A percentile compares a stretch with the other conserved stretches of the same genome.
phyloP scores from a whole-genome alignment of 768 basidiomycete species.

The Suillus subaureus region DNA sequence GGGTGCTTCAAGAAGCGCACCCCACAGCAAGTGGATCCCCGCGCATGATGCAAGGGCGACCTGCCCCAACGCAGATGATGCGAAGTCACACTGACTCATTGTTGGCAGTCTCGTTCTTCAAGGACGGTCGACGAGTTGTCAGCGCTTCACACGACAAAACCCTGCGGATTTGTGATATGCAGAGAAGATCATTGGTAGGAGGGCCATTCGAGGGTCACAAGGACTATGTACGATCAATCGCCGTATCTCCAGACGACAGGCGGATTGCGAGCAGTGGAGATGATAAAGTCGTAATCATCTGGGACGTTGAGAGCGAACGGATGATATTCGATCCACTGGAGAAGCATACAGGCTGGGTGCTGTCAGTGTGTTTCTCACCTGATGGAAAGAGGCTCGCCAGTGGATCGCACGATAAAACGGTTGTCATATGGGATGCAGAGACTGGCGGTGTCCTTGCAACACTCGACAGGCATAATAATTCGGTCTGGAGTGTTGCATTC shows the following conservation, averaged over 20 bases:
- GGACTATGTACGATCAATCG: constrained; percentile 32
- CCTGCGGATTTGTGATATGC: constrained; percentile 30
- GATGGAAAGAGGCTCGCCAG: constrained; percentile 11
- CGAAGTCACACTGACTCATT: constrained; percentile 30
- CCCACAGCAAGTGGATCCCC: not conserved
- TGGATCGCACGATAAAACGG: constrained; percentile 11
- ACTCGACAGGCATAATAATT: not conserved
- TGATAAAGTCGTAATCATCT: constrained; percentile 31
- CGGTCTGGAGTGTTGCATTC: constrained; percentile 13
- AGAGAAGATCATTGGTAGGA: constrained; percentile 22
- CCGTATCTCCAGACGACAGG: constrained; percentile 35
- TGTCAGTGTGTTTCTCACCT: constrained; percentile 11
- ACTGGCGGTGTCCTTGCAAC: constrained; percentile 9
- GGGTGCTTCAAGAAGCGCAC: not conserved
- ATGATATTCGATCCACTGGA: constrained; percentile 28
- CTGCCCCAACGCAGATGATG: not conserved
- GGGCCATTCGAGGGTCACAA: constrained; percentile 33
- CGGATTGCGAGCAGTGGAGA: constrained; percentile 36
- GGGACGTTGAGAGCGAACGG: constrained; percentile 31
- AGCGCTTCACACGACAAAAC: constrained; percentile 32
- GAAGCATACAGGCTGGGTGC: constrained; percentile 2
- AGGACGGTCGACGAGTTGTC: constrained; percentile 27
- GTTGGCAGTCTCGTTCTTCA: constrained; percentile 33
- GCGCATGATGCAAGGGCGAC: not conserved
- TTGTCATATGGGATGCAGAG: constrained; percentile 6